Evolutionary conservation across 1,284 basidiomycete genomes (phyloP).

Genomic region (Clitocybe nebularis): DNA sequence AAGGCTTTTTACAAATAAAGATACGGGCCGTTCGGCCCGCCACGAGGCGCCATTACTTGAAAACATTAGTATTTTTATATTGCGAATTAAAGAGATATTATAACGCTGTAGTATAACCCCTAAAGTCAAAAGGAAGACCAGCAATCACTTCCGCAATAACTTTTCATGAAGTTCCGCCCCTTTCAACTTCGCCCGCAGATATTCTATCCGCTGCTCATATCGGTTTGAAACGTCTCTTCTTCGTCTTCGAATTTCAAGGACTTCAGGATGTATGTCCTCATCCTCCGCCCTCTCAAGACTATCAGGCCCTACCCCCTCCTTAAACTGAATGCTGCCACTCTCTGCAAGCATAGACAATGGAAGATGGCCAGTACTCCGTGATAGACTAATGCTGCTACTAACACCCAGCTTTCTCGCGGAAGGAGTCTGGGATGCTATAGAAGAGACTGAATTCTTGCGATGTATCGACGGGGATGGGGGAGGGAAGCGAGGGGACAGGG

Average conservation of each 20-base stretch:
- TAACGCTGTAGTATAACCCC: no score
- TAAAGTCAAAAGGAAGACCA: no score
- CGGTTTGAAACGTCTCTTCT: conserved; percentile 59
- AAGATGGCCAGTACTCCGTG: conserved; percentile 30
- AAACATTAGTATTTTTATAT: no score
- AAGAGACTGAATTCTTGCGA: conserved; percentile 45
- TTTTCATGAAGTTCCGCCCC: conserved; percentile 73
- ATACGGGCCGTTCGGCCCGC: no score
- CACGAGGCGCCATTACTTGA: no score
- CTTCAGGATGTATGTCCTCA: conserved; percentile 11
- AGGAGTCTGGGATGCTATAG: conserved; percentile 27
- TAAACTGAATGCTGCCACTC: conserved; percentile 7
- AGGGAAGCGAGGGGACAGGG: conserved; percentile 22
- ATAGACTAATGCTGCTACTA: conserved; percentile 25
- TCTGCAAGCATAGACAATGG: conserved; percentile 22
- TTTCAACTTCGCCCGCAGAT: conserved; percentile 66
- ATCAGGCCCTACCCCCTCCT: neutral
- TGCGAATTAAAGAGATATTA: no score
- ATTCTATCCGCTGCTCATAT: conserved; percentile 65
- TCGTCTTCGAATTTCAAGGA: conserved; percentile 36
- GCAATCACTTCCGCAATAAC: conserved; percentile 45
- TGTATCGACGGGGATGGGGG: conserved; percentile 21
- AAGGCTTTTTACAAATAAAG: no score
- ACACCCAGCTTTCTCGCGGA: conserved; percentile 15
- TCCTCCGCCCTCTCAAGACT: conserved; percentile 24